Evolutionary conservation across 2,329 filamentous ascomycete species (phyloP), one percentile per base, ranked within the genome.

Genomic region (Aspergillus fischeri): DNA sequence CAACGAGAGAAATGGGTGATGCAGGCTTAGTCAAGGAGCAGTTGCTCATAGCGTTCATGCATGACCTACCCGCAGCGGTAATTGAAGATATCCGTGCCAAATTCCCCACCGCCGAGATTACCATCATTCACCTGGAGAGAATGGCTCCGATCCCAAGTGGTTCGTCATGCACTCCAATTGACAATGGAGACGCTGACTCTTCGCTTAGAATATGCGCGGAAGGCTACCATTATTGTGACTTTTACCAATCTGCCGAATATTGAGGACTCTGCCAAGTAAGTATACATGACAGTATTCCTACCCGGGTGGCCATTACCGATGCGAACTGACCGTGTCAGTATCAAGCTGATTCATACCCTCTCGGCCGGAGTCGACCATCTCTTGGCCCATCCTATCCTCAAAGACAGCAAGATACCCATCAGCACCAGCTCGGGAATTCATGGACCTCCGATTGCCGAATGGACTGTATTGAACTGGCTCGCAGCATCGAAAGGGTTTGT

Each of bases 391-490:
- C 82, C 83, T 0, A 77, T 86, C 44, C 79, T 83, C 60, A 81
- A 73, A 6, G 71, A 80, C 49, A 80, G 77, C 14, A 66, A 80
- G 27, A 80, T 86, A 52, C 75, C 80, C 0, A 74, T 86, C 55
- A 81, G 81, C 3, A 84, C 80, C 3, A 78, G 77, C 35, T 81
- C 78, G 4, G 76, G 84, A 25, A 80, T 86, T 49, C 83, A 86
- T 65, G 84, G 83, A 1, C 86, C 86, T 0, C 83, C 86, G 56
- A 88, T 88, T 51, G 78, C 85, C 0, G 86, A 88, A 74, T 89
- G 86, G 85, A 81, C 85, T 11, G 71, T 87, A 28, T 78, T 87
- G 78, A 86, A 86, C 63, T 80, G 81, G 54, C 73, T 88, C 2
- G 77, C 81, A n/a, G 75, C 81, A 25, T 80, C 77, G n/a, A 82